phyloP scores from a whole-genome alignment of 352 stramenopile genomes.

The Halophytophthora polymorphica region DNA sequence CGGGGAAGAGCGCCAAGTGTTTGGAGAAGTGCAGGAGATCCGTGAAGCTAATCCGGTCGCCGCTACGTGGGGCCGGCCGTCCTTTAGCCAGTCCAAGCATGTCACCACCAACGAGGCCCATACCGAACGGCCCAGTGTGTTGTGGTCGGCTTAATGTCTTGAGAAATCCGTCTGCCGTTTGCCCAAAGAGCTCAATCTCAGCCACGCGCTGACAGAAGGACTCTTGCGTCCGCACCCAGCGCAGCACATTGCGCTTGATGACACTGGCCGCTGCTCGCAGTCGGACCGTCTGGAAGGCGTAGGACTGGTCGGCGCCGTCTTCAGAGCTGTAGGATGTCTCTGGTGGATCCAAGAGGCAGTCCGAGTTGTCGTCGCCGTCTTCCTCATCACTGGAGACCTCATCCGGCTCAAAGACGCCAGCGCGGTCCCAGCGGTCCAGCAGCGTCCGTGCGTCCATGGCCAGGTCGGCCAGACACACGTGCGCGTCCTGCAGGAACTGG shows the following conservation, averaged over 20 bases:
- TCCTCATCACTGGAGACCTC: constrained; percentile 31
- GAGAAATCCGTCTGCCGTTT: constrained; percentile 47
- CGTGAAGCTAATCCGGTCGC: constrained; percentile 41
- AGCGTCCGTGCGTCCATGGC: constrained; percentile 43
- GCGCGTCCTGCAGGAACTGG: constrained; percentile 54
- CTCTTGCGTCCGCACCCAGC: constrained; percentile 45
- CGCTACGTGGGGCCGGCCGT: constrained; percentile 14
- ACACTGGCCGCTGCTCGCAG: constrained; percentile 52
- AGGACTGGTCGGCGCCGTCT: constrained; percentile 26
- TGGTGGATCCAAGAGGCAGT: constrained; percentile 45
- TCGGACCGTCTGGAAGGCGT: constrained; percentile 54
- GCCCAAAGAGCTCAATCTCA: constrained; percentile 61
- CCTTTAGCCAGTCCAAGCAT: constrained; percentile 37
- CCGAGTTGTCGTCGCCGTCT: neutral
- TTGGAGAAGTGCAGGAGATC: constrained; percentile 68
- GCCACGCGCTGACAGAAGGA: constrained; percentile 55
- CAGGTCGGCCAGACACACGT: constrained; percentile 53
- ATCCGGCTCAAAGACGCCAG: constrained; percentile 47
- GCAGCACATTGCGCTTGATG: constrained; percentile 60
- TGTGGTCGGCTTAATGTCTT: constrained; percentile 36
- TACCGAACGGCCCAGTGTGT: neutral
- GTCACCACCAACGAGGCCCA: constrained; percentile 12
- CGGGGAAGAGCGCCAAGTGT: constrained; percentile 60
- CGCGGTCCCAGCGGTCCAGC: constrained; percentile 52
- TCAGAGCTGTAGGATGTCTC: constrained; percentile 28